phyloP scores from a whole-genome alignment of 345 rosid species.

The Citrus mangshanensis region DNA sequence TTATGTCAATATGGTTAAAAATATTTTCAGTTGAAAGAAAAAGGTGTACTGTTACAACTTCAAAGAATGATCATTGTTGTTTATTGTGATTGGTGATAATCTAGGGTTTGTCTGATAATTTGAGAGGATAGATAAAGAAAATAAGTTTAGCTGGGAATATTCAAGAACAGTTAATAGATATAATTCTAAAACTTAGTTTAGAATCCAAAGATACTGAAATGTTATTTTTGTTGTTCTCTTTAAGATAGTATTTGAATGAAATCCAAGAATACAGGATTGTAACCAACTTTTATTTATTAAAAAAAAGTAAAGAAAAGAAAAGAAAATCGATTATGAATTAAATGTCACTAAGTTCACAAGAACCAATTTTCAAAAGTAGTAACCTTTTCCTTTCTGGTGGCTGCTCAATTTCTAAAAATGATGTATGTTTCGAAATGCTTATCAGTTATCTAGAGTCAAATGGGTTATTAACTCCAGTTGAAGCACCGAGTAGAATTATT shows the following conservation, averaged over 20 bases:
- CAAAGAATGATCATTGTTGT: background rate
- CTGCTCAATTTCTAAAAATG: background rate
- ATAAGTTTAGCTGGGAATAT: background rate
- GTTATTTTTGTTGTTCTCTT: background rate
- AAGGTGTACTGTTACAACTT: background rate
- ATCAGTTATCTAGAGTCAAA: background rate
- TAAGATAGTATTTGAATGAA: background rate
- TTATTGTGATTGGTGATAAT: background rate
- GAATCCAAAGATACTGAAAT: background rate
- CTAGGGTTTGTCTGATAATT: background rate
- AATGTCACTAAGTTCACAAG: background rate
- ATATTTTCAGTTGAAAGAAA: background rate
- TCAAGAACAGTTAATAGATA: background rate
- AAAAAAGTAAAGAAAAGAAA: too few species aligned
- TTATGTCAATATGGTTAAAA: background rate
- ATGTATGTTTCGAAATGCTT: background rate
- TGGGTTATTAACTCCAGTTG: background rate
- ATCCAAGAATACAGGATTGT: background rate
- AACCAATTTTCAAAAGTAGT: background rate
- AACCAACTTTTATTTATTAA: background rate
- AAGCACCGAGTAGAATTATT: background rate
- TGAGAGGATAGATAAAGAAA: background rate
- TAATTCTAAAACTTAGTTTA: background rate
- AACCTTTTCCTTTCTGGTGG: background rate
- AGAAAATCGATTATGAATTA: background rate